Percentiles rank a stretch among this genome's conserved stretches.
These are phyloP conservation scores for Heteromeles arbutifolia DNA, from an alignment of 306 rosid species.

Conservation along the genomic window DNA sequence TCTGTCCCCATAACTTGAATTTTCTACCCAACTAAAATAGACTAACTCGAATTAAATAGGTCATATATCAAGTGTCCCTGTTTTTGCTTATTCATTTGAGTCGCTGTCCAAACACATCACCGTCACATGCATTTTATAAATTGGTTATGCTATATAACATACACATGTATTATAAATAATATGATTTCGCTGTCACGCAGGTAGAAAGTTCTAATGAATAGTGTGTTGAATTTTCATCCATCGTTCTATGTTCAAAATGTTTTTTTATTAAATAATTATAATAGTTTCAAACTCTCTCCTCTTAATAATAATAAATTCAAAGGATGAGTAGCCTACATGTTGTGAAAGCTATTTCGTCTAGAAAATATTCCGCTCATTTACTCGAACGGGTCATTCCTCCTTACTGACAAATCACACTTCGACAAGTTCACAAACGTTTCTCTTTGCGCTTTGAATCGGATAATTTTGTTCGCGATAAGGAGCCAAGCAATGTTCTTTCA, in stretches of 20 bases:
- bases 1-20: not conserved
- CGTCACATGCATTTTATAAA: slow-evolving; percentile 12
- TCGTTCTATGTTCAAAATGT: too few species aligned
- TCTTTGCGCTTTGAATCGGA: not conserved
- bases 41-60: slow-evolving; percentile 5
- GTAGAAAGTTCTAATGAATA: too few species aligned
- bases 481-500: not conserved
- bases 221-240: too few species aligned
- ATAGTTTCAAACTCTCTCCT: accelerated
- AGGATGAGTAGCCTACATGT: not conserved
- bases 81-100: not conserved
- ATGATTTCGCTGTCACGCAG: slow-evolving; percentile 10
- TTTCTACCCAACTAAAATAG: not conserved
- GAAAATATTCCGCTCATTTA: too few species aligned
- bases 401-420: not conserved
- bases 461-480: not conserved
- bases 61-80: not conserved
- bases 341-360: not conserved
- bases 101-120: slow-evolving; percentile 10
- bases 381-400: not conserved
- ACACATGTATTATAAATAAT: not conserved
- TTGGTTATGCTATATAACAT: not conserved
- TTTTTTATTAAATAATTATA: too few species aligned
- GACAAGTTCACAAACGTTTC: not conserved
- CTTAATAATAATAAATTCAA: too few species aligned